Conservation (phyloP, 805 yeast species). For the Vanderwaltozyma polyspora region DNA sequence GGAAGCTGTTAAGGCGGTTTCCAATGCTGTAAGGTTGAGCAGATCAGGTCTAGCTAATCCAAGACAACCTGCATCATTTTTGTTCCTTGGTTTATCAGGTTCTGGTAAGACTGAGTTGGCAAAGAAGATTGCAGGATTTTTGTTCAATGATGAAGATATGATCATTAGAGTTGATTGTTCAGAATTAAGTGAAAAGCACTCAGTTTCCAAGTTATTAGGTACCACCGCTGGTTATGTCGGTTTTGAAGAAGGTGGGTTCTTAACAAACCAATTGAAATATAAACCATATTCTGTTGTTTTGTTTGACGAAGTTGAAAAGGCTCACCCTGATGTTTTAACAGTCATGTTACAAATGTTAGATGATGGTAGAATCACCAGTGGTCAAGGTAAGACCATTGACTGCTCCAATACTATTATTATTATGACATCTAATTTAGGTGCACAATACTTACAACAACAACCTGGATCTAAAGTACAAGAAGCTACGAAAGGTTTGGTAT, state of each 20-base stretch:
- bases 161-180: slow-evolving; percentile 98
- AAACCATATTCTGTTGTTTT: slow-evolving; percentile 93
- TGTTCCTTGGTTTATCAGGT: slow-evolving; percentile 91
- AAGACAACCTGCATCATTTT: slow-evolving; percentile 88
- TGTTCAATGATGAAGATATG: slow-evolving; percentile 91
- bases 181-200: slow-evolving; percentile 88
- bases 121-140: slow-evolving; percentile 89
- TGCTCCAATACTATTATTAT: slow-evolving; percentile 87
- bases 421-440: slow-evolving; percentile 96
- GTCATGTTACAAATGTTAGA: slow-evolving; percentile 85
- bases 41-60: slow-evolving; percentile 96
- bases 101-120: slow-evolving; percentile 98
- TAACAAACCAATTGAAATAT: slow-evolving; percentile 83
- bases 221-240: slow-evolving; percentile 98
- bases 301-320: slow-evolving; percentile 97
- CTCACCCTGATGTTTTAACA: slow-evolving; percentile 95
- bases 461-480: slow-evolving; percentile 53
- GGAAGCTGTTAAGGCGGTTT: slow-evolving; percentile 91
- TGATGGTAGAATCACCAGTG: slow-evolving; percentile 92
- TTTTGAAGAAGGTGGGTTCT: slow-evolving; percentile 93
- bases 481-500: slow-evolving; percentile 63
- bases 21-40: slow-evolving; percentile 85
- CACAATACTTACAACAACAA: slow-evolving; percentile 69
- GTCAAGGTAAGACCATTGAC: slow-evolving; percentile 87
- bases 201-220: slow-evolving; percentile 89